Conservation (phyloP, 257 asterid genomes). For the Mitragyna speciosa region DNA sequence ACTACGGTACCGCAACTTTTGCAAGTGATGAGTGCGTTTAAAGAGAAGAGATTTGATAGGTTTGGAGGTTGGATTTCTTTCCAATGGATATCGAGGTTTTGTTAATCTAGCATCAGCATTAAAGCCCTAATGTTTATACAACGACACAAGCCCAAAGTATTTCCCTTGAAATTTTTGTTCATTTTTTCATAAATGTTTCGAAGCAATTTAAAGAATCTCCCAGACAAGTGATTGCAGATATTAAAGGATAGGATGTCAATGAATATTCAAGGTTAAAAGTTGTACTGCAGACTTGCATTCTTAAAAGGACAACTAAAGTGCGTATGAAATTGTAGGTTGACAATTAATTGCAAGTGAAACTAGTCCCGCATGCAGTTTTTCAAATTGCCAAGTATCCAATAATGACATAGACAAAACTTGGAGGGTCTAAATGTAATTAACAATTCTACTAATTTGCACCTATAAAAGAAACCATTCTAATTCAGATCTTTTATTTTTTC, state of each 20-base stretch:
- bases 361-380: too few relatives aligned
- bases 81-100: too few relatives aligned
- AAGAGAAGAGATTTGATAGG: not conserved
- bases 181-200: not conserved
- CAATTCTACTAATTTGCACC: not conserved
- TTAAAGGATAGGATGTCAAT: not conserved
- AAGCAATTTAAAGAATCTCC: not conserved
- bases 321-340: too few relatives aligned
- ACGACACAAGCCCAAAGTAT: not conserved
- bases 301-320: too few relatives aligned
- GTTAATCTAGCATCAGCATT: too few relatives aligned
- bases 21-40: not conserved
- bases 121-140: too few relatives aligned
- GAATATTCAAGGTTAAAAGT: not conserved
- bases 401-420: not conserved
- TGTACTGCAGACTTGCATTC: too few relatives aligned
- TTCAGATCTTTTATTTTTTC: too few relatives aligned
- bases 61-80: not conserved
- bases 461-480: too few relatives aligned
- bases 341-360: too few relatives aligned
- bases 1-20: not conserved
- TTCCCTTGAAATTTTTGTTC: not conserved
- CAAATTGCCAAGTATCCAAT: too few relatives aligned
- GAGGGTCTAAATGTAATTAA: not conserved
- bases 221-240: not conserved